Base-by-base conservation (phyloP, 148 eudicot species). In the Pouteria glomerata region DNA sequence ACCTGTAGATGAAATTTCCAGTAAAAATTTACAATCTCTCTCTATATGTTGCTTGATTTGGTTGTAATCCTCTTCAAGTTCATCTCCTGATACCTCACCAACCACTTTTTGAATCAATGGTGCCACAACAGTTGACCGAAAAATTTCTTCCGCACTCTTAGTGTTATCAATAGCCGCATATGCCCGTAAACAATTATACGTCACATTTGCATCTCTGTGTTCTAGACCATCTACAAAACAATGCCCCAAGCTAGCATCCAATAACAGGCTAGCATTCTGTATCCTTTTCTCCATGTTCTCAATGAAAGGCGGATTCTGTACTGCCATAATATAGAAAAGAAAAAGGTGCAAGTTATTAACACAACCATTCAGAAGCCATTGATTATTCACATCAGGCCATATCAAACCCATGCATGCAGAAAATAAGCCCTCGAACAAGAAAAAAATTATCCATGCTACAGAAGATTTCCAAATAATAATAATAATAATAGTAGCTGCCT, bases 81-180 rank as follows among this genome's bases (percentile, higher is more conserved):
- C 94, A 84, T 95, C 90, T 48, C 87, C 97, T 50, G 90, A 78
- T 76, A 85, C 76, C 65, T 78, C 92, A 68, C 75, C 74, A 56
- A 73, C 81, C 45, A 70, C 78, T 82, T 82, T 89, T 70, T 82
- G 80, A 37, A 95, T 67, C 39, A 85, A 69, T 31, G 97, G 97
- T 24, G 96, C 87, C 57, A 92, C 96, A 68, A 90, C 73, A 45
- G 87, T 95, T 11, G 89, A 83, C 33, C 97, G 92, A 67, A 90
- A 95, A 58, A 87, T 95, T 73, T 92, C 99, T 85, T 95, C 99
- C 12, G 97, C 96, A 82, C 76, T 90, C 37, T 73, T 77, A 64
- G 97, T 90, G 75, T 88, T 90, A 74, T 95, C 99, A 67, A 92
- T 88, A 57, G 99, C 93, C 64, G 99, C 97, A 88, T 91, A 95